Conservation (phyloP, 441 rosid species). For the Jatropha podagrica region DNA sequence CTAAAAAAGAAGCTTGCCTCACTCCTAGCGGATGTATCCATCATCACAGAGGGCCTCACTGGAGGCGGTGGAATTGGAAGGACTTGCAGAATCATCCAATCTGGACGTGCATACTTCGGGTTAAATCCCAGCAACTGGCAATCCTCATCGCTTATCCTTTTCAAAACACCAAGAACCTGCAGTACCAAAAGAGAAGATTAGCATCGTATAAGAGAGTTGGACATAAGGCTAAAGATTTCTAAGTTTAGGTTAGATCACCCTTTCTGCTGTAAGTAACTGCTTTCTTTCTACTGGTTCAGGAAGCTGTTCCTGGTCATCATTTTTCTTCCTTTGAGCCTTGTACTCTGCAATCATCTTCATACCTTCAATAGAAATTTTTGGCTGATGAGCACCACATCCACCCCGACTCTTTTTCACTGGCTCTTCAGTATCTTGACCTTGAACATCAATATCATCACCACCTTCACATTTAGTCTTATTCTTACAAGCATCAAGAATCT, state of each 20-base stretch:
- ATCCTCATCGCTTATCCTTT: conserved; percentile 84
- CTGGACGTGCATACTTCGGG: conserved; percentile 24
- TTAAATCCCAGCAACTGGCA: conserved; percentile 33
- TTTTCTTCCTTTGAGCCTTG: conserved; percentile 78
- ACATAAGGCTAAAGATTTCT: background rate
- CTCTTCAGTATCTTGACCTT: conserved; percentile 68
- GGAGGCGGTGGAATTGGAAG: conserved; percentile 99
- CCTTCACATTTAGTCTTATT: conserved; percentile 92
- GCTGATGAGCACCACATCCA: conserved; percentile 87
- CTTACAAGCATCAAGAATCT: conserved; percentile 91
- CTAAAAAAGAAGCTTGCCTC: conserved; percentile 50
- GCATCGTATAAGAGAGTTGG: background rate
- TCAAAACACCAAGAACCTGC: conserved; percentile 56
- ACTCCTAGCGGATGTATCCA: conserved; percentile 99
- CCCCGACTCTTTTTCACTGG: conserved; percentile 83
- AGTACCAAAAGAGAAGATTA: conserved; percentile 19
- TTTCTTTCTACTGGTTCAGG: conserved; percentile 97
- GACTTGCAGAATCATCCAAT: conserved; percentile 99
- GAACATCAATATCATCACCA: conserved; percentile 78
- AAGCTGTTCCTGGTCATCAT: conserved; percentile 87
- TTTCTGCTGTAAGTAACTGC: conserved; percentile 94
- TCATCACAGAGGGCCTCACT: conserved; percentile 99
- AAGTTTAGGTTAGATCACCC: conserved; percentile 46
- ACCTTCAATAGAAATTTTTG: conserved; percentile 91
- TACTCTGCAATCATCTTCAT: conserved; percentile 98